Evolutionary conservation across 441 rosid genomes (phyloP).

Genomic region (Daphne laureola): DNA sequence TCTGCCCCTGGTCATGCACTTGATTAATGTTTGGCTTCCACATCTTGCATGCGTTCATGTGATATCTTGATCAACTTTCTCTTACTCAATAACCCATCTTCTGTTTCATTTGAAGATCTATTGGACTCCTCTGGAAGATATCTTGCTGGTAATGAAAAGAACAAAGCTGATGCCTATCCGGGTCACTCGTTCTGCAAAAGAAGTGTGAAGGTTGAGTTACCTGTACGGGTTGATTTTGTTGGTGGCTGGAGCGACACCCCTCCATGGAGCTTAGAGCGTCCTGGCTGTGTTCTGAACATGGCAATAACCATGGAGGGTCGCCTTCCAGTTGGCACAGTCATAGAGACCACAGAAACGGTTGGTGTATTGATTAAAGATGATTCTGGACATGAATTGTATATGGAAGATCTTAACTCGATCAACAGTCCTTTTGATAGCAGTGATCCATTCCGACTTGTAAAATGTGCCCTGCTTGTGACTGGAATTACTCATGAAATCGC

Average conservation of each 20-base stretch:
- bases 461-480: conserved; percentile 79
- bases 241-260: conserved; percentile 99
- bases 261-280: conserved; percentile 96
- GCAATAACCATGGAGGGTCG: conserved; percentile 72
- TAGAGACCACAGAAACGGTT: conserved; percentile 47
- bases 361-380: conserved; percentile 71
- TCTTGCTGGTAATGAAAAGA: conserved; percentile 18
- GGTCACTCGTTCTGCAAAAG: conserved; percentile 30
- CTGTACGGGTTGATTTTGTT: conserved; percentile 89
- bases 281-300: conserved; percentile 88
- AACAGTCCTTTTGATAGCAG: conserved; percentile 51
- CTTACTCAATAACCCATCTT: conserved; percentile 4
- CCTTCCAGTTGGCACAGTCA: conserved; percentile 83
- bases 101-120: conserved; percentile 46
- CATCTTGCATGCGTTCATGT: not conserved
- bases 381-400: conserved; percentile 45
- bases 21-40: not conserved
- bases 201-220: conserved; percentile 67
- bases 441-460: conserved; percentile 77
- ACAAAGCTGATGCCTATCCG: conserved; percentile 18
- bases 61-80: not conserved
- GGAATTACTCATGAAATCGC: conserved; percentile 42
- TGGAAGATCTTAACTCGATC: conserved; percentile 42
- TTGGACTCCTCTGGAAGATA: conserved; percentile 34
- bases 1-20: not conserved